Base-by-base conservation (phyloP, 768 basidiomycete genomes). In the Hygrocybe punicea region DNA sequence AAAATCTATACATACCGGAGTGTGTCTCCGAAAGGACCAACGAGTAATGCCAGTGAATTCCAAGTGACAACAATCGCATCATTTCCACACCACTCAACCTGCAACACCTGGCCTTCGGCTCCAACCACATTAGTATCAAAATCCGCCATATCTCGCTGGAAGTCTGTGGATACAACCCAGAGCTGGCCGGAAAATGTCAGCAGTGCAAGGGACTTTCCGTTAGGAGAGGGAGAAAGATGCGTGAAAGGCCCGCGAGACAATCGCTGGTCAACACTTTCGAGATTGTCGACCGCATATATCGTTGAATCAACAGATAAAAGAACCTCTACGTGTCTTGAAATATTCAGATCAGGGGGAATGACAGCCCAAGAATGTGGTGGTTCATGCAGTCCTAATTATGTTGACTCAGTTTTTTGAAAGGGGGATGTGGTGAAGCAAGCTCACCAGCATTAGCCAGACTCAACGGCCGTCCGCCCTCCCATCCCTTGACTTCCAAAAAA, bases 101-200 rank as follows among this genome's bases (percentile, higher is more conserved):
- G 87, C 35, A 78, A 76, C 2, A 91, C 79, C 3, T 76, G 69
- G 2, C 85, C 87, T 17, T 84, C 78, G 0, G 79, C 82, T 6
- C 77, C 82, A 58, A 74, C 65, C 29, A 82, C 79, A 24, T 69
- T 77, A 2, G 89, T 89, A 56, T 93, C 84, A 62, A 91, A 93
- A 67, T 97, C 95, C 3, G 92, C 90, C 62, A 96, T 80, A 64
- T 81, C 90, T 40, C 91, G 82, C 60, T 91, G 87, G 67, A 98
- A 98, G 70, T 98, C 93, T 11, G 86, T 82, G 11, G 95, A 96
- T n/a, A 98, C 91, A 35, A 98, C 95, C 89, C 91, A 93, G 25
- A 98, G 81, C 4, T 82, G 74, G 6, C 86, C 86, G 10, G 78
- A 75, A 54, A 78, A 83, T 1, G 89, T 93, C 36, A 96, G 73